These are phyloP conservation scores for Trichoderma sp. DNA, from an alignment of 2,329 filamentous ascomycete species.

Conservation along the genomic window DNA sequence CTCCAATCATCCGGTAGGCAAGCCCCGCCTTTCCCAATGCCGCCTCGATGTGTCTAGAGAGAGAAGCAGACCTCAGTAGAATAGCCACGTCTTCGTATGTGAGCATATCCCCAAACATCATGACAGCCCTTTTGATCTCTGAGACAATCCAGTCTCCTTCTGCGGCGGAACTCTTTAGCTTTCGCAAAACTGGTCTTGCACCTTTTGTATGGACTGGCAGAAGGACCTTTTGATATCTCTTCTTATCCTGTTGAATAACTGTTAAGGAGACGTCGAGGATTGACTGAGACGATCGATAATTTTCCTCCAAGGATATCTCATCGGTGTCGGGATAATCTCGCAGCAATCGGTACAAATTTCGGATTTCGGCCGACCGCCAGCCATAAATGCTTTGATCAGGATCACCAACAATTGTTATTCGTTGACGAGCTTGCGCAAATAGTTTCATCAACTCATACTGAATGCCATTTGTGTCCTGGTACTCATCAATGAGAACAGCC, in stretches of 20 bases:
- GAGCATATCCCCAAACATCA: conserved; percentile 71
- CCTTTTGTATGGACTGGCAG: conserved; percentile 78
- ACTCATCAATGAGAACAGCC: conserved; percentile 91
- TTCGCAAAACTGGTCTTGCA: conserved; percentile 75
- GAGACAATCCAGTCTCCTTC: conserved; percentile 88
- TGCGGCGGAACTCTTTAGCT: conserved; percentile 62
- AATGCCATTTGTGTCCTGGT: conserved; percentile 93
- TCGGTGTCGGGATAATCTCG: conserved; percentile 73
- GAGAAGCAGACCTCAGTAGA: conserved; percentile 75
- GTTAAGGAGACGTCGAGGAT: conserved; percentile 78
- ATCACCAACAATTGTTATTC: conserved; percentile 94
- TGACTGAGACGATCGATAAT: conserved; percentile 85
- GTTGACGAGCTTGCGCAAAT: conserved; percentile 67
- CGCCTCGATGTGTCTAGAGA: conserved; percentile 84
- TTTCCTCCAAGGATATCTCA: conserved; percentile 84
- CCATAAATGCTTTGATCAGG: conserved; percentile 98
- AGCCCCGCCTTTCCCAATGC: conserved; percentile 77
- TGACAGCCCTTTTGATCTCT: conserved; percentile 70
- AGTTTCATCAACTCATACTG: conserved; percentile 94
- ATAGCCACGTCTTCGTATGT: conserved; percentile 78
- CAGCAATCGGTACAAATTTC: conserved; percentile 78
- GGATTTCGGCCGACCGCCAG: conserved; percentile 88
- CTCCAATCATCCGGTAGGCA: conserved; percentile 88
- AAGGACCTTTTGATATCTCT: conserved; percentile 75
- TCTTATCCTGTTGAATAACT: conserved; percentile 86